Percentiles rank a stretch among this genome's conserved stretches.
Conservation (phyloP, 1,284 basidiomycete genomes). For the Omphalotus olearius region DNA sequence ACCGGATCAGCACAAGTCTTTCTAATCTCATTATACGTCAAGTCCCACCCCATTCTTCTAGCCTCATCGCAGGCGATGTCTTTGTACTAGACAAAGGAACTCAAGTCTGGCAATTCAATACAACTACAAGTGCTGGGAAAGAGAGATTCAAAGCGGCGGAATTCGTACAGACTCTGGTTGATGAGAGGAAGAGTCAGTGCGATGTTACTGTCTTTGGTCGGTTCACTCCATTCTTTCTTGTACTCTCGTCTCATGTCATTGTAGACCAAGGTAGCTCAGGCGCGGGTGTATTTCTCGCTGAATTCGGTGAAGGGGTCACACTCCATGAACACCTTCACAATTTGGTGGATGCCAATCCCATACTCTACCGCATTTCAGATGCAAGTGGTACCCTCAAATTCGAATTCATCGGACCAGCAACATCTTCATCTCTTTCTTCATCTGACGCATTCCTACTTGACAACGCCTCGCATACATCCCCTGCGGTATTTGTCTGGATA, state of each 20-base stretch:
- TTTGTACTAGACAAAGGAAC: conserved; percentile 56
- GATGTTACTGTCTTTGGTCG: conserved; percentile 50
- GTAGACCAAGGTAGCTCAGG: conserved; percentile 49
- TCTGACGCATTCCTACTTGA: conserved; percentile 49
- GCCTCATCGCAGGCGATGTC: conserved; percentile 49
- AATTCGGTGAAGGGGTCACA: conserved; percentile 32
- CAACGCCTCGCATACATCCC: conserved; percentile 30
- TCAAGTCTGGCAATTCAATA: conserved; percentile 51
- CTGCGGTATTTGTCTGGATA: conserved; percentile 55
- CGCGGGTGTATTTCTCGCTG: conserved; percentile 41
- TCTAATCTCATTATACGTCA: conserved; percentile 44
- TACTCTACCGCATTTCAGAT: conserved; percentile 48
- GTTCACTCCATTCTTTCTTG: conserved; percentile 14
- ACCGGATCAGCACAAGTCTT: conserved; percentile 35
- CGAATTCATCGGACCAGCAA: conserved; percentile 28
- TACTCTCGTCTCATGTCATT: too few relatives aligned
- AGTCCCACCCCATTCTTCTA: conserved; percentile 39
- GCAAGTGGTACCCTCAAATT: conserved; percentile 36
- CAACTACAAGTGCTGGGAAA: conserved; percentile 45
- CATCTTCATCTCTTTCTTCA: conserved; percentile 35
- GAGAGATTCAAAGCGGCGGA: conserved; percentile 58
- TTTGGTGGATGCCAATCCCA: too few relatives aligned
- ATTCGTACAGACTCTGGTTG: conserved; percentile 46
- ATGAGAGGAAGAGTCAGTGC: conserved; percentile 36
- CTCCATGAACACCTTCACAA: conserved; percentile 19